Base-by-base conservation (phyloP, 202 grass and related monocot genomes). In the Cymbopogon flexuosus region DNA sequence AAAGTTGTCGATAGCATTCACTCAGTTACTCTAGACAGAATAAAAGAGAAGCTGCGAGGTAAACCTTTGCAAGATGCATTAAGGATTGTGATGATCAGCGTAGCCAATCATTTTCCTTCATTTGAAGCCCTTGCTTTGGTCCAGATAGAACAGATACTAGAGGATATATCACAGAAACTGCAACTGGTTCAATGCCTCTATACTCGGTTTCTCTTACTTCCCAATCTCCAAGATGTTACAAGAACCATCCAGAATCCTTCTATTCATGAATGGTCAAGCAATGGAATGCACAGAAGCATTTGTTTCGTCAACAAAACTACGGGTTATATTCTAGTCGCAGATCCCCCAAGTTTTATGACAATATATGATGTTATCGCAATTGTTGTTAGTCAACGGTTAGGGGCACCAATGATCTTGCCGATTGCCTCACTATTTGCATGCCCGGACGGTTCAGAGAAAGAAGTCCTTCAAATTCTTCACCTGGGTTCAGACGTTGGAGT, bases 141-240 rank as follows among this genome's bases (percentile, higher is more conserved):
- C 22, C 72, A 91, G 77, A 94, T 92, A 73, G 84, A 86, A 83
- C 65, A 22, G 47, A 61, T 78, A 84, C 85, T 94, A 23, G 81
- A 93, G 76, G 86, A 92, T 75, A 88, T 92, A 72, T 87, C 94
- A 77, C 75, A 91, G 65, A 89, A 89, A 58, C 70, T 97, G 76
- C 87, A 89, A 86, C 79, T 97, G 78, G 92, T 92, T 72, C 74
- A 91, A 78, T 18, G 56, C 71, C 46, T 97, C 72, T 63, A 94
- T 79, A 97, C 94, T 85, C 90, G 88, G 49, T 97, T 97, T 79
- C 79, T 92, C 37, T 69, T 94, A 72, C 90, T 94, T 81, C 92
- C 94, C 46, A 89, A 52, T 63, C 72, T 80, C 18, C 85, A 86
- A 82, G 88, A 97, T 78, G 86, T 97, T 87, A 97, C 94, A 59